A percentile compares a stretch with the other conserved stretches of the same genome.
Evolutionary conservation across 2,329 filamentous ascomycete species (phyloP).

Genomic region (Ceratocystis albifundus): DNA sequence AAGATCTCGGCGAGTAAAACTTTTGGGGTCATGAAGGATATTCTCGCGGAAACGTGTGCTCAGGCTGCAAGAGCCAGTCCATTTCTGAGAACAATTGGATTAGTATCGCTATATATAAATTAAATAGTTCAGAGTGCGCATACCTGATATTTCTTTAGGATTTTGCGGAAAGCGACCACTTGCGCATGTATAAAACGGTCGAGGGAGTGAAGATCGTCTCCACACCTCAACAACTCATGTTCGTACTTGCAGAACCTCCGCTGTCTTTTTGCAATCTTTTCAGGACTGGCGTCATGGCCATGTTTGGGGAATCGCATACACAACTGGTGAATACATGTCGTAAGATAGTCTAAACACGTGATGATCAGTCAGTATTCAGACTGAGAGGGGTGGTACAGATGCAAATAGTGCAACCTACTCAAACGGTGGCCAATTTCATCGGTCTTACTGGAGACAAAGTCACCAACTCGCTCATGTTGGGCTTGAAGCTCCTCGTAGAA

Average conservation of each 20-base stretch:
- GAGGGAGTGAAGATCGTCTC: conserved; percentile 59
- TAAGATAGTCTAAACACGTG: conserved; percentile 36
- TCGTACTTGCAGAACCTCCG: conserved; percentile 44
- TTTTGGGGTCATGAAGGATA: conserved; percentile 54
- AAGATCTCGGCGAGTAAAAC: conserved; percentile 59
- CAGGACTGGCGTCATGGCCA: conserved; percentile 24
- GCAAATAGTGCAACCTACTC: conserved; percentile 36
- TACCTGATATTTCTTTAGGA: conserved; percentile 71
- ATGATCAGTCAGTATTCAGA: conserved; percentile 25
- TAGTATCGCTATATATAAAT: neutral
- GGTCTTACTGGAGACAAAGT: conserved; percentile 70
- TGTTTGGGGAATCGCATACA: conserved; percentile 34
- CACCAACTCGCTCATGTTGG: conserved; percentile 64
- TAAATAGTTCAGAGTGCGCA: conserved; percentile 21
- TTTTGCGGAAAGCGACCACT: conserved; percentile 65
- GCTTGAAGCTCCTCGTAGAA: conserved; percentile 59
- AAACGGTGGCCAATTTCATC: conserved; percentile 63
- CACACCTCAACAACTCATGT: conserved; percentile 44
- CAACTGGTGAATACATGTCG: conserved; percentile 38
- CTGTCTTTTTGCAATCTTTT: conserved; percentile 34
- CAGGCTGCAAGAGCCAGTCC: conserved; percentile 61
- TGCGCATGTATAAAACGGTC: conserved; percentile 64
- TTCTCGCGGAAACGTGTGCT: conserved; percentile 54
- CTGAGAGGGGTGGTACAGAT: neutral
- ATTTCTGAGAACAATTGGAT: conserved; percentile 45